phyloP scores from a whole-genome alignment of 441 rosid species.

The Eutrema salsugineum region DNA sequence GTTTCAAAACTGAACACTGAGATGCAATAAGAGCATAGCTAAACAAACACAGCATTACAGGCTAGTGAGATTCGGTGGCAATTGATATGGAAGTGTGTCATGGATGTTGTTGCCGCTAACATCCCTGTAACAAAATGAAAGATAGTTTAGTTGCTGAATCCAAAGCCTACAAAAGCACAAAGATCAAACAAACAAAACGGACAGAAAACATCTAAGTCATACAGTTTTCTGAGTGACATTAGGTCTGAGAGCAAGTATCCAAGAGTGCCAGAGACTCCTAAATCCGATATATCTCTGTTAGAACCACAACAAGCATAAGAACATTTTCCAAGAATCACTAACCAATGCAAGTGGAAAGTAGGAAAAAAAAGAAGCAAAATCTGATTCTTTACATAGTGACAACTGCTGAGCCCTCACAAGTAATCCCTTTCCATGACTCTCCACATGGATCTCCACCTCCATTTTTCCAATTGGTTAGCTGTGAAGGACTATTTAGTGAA shows the following conservation, averaged over 20 bases:
- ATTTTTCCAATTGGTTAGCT: slow-evolving; percentile 84
- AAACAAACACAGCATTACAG: slow-evolving; percentile 49
- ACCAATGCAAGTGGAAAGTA: slow-evolving; percentile 5
- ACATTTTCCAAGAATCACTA: background rate
- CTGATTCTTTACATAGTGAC: slow-evolving; percentile 63
- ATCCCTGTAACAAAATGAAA: slow-evolving; percentile 50
- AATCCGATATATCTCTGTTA: slow-evolving; percentile 70
- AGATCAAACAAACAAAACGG: background rate
- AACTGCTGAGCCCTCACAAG: slow-evolving; percentile 84
- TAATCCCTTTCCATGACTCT: slow-evolving; percentile 92
- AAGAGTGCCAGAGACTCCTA: slow-evolving; percentile 78
- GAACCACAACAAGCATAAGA: slow-evolving; percentile 15
- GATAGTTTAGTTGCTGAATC: slow-evolving; percentile 18
- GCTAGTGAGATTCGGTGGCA: slow-evolving; percentile 95
- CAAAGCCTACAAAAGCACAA: slow-evolving; percentile 9
- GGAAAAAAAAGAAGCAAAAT: background rate
- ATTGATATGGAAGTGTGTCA: slow-evolving; percentile 82
- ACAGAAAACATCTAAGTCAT: slow-evolving; percentile 20
- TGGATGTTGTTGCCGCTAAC: slow-evolving; percentile 79
- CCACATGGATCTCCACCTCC: slow-evolving; percentile 93
- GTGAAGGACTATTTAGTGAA: slow-evolving; percentile 71
- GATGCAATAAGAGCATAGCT: background rate
- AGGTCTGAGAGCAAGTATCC: slow-evolving; percentile 85
- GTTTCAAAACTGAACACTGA: background rate
- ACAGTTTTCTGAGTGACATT: slow-evolving; percentile 72